phyloP scores from a whole-genome alignment of 2,329 filamentous ascomycete species.

The Volutella citrinella region DNA sequence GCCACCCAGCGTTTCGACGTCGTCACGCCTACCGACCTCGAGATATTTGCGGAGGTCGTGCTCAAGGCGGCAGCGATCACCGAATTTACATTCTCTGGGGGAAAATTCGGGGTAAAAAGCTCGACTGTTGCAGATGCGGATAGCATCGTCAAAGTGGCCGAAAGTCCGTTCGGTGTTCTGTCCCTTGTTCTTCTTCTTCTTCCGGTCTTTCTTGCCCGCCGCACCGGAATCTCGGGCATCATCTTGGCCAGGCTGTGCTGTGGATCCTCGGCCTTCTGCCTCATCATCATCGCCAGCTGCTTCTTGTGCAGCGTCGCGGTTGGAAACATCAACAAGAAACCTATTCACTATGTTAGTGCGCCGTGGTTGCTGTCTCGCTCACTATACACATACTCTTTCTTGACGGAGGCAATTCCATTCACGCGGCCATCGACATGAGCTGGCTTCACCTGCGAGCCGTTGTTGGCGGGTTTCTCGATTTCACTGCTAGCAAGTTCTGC shows the following conservation, averaged over 20 bases:
- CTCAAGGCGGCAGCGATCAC: constrained; percentile 74
- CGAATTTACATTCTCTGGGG: constrained; percentile 71
- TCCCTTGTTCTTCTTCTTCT: constrained; percentile 51
- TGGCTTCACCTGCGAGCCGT: constrained; percentile 8
- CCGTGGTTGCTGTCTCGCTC: constrained; percentile 30
- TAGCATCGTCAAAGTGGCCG: constrained; percentile 72
- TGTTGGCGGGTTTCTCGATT: constrained; percentile 14
- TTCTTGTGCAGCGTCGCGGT: constrained; percentile 18
- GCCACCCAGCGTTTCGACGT: constrained; percentile 72
- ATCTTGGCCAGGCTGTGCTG: constrained; percentile 42
- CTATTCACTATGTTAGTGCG: constrained; percentile 24
- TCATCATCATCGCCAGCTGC: constrained; percentile 44
- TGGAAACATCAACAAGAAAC: constrained; percentile 39
- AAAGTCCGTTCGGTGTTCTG: constrained; percentile 85
- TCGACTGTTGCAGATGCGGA: constrained; percentile 75
- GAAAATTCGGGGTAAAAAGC: constrained; percentile 76
- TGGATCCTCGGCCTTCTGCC: constrained; percentile 41
- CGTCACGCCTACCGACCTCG: constrained; percentile 73
- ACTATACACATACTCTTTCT: constrained; percentile 74
- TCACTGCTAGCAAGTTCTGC: constrained; percentile 13
- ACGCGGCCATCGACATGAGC: constrained; percentile 28
- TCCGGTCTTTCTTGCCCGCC: constrained; percentile 36
- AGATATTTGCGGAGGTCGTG: constrained; percentile 88
- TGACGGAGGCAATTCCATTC: constrained; percentile 67
- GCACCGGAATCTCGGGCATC: constrained; percentile 51